Evolutionary conservation across 805 yeast genomes (phyloP).

Genomic region (Jamesozyma hellenica): DNA sequence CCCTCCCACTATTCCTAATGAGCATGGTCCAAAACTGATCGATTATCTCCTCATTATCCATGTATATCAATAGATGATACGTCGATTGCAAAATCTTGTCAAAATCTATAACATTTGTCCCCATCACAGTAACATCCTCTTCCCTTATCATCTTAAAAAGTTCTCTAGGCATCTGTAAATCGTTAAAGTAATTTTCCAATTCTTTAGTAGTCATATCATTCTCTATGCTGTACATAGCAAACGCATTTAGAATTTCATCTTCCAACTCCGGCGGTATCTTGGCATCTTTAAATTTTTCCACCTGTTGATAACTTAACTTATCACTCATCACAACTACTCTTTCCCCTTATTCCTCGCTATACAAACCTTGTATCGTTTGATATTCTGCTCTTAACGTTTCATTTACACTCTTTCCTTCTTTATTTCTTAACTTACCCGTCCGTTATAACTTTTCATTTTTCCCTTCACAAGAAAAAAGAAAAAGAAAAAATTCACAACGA

Average conservation of each 20-base stretch:
- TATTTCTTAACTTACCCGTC: too few species aligned
- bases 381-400: too few species aligned
- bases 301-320: conserved; percentile 12
- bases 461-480: too few species aligned
- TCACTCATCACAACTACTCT: conserved; percentile 2
- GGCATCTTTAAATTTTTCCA: conserved; percentile 24
- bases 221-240: conserved; percentile 33
- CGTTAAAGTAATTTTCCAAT: conserved; percentile 23
- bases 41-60: conserved; percentile 31
- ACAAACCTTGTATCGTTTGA: too few species aligned
- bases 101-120: conserved; percentile 38
- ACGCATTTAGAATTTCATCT: conserved; percentile 36
- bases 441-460: too few species aligned
- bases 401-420: too few species aligned
- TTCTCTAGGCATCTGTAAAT: conserved; percentile 26
- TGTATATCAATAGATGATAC: conserved; percentile 33
- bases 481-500: too few species aligned
- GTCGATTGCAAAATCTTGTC: conserved; percentile 35
- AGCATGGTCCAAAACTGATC: conserved; percentile 36
- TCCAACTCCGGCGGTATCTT: conserved; percentile 36
- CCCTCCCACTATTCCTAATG: conserved; percentile 19
- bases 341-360: too few species aligned
- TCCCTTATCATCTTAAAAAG: conserved; percentile 23
- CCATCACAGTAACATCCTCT: conserved; percentile 30
- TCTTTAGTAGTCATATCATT: conserved; percentile 32